A percentile compares a stretch with the other conserved stretches of the same genome.
phyloP scores from a whole-genome alignment of 129 eudicot genomes.

The Centrapalus pauciflorus region DNA sequence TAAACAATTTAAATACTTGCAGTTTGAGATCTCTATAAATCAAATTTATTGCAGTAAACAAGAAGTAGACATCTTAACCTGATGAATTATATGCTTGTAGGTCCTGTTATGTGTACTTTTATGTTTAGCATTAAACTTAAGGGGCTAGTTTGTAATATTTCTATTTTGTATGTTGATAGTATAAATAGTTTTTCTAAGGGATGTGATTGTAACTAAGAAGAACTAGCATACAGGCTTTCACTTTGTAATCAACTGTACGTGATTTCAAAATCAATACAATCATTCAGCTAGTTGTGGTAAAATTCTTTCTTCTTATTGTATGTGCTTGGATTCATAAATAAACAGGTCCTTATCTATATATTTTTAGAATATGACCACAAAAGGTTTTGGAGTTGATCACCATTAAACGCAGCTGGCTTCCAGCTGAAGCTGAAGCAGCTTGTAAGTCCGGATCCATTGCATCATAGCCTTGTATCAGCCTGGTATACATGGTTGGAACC shows the following conservation, averaged over 20 bases:
- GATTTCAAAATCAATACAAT: too few relatives aligned
- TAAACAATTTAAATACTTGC: not conserved
- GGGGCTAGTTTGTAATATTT: too few relatives aligned
- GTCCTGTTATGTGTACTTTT: not conserved
- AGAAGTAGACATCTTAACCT: not conserved
- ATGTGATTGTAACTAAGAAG: too few relatives aligned
- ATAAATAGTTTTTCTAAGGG: too few relatives aligned
- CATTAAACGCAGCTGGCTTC: slow-evolving; percentile 87
- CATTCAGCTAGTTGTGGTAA: too few relatives aligned
- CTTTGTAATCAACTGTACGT: too few relatives aligned
- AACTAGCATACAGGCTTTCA: too few relatives aligned
- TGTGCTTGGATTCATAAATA: too few relatives aligned
- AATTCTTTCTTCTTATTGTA: too few relatives aligned
- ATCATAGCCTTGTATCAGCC: slow-evolving; percentile 97
- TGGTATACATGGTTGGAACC: slow-evolving; percentile 97
- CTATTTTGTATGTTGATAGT: too few relatives aligned
- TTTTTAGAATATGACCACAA: not conserved
- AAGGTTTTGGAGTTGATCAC: slow-evolving; percentile 36
- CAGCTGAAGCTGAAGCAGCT: slow-evolving; percentile 69
- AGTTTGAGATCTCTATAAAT: not conserved
- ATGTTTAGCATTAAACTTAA: too few relatives aligned
- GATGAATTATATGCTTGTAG: not conserved
- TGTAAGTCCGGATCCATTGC: slow-evolving; percentile 85
- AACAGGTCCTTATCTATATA: not conserved
- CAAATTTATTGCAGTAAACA: not conserved